Evolutionary conservation across 2,329 filamentous ascomycete species (phyloP), one percentile per base, ranked within the genome.

Genomic region (Talaromyces funiculosus): DNA sequence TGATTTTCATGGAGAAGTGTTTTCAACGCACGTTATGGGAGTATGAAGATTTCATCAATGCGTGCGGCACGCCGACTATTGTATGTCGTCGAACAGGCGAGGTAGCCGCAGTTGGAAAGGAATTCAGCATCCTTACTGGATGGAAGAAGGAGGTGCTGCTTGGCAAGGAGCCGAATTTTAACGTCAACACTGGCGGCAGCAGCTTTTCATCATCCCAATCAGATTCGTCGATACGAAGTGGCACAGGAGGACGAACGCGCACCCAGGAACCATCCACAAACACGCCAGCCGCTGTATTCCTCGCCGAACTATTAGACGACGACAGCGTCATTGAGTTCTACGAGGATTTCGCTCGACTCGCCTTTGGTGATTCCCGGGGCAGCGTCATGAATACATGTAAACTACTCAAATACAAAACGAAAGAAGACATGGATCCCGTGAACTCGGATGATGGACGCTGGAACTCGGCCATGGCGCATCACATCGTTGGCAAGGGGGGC

Each of bases 1-100:
- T 97, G 29, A 87, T 99, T 22, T 97, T 97, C 73, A 96, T 96
- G 89, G 94, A 99, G 74, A 96, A 96, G 76, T 95, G 90, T 69
- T 91, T 97, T 71, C 94, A 99, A 75, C 86, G 94, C 38, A 95
- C 91, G 0, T 81, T 97, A 10, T 91, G 92, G 70, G 92, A 96
- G 72, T 95, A 96, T 69, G 91, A 97, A 71, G 91, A 96, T 65
- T 94, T 95, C 66, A 89, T 97, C 79, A 86, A 90, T 61, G 87
- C 91, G 64, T 91, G 89, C 63, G 91, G 91, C 40, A 95, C 92
- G 3, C 94, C 94, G 0, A 96, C 92, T 0, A 86, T 99, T 61
- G 90, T 97, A 26, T 95, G 91, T 70, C 86, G 94, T 53, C 86
- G 94, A 53, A 96, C 92, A 0, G 94, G 94, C 55, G 94, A 97